A percentile compares a stretch with the other conserved stretches of the same genome.
Evolutionary conservation across 192 early-diverging fungal genomes (phyloP).

Genomic region (Kickxella alabastrina): DNA sequence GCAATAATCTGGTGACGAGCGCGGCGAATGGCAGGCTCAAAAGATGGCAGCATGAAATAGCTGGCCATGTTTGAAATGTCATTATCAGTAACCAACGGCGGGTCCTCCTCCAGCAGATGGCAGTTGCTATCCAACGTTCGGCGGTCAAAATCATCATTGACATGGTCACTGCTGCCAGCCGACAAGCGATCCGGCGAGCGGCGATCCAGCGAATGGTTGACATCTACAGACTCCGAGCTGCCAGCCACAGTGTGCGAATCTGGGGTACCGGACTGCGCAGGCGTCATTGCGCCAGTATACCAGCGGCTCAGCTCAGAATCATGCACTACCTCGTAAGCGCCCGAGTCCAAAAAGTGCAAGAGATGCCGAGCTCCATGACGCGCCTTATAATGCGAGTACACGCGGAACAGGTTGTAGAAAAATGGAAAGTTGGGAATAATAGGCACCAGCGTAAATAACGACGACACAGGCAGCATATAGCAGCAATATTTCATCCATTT

Average conservation of each 20-base stretch:
- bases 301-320: slow-evolving; percentile 36
- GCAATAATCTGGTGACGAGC: slow-evolving; percentile 57
- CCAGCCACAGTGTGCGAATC: slow-evolving; percentile 17
- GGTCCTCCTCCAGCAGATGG: slow-evolving; percentile 21
- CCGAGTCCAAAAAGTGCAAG: slow-evolving; percentile 26
- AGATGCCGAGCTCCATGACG: slow-evolving; percentile 53
- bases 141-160: slow-evolving; percentile 30
- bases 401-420: slow-evolving; percentile 73
- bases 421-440: slow-evolving; percentile 73
- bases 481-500: slow-evolving; percentile 68
- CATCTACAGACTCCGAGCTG: slow-evolving; percentile 1
- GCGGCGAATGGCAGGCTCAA: slow-evolving; percentile 52
- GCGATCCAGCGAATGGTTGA: background rate
- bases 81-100: slow-evolving; percentile 27
- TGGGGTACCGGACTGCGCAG: slow-evolving; percentile 1
- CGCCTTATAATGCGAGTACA: slow-evolving; percentile 81
- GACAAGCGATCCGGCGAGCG: too few relatives aligned
- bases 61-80: slow-evolving; percentile 38
- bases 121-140: slow-evolving; percentile 25
- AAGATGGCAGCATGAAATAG: slow-evolving; percentile 41
- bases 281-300: slow-evolving; percentile 15
- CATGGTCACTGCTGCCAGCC: slow-evolving; percentile 6
- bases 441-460: slow-evolving; percentile 67
- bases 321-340: slow-evolving; percentile 26
- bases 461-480: slow-evolving; percentile 63